Percentiles rank a stretch among this genome's conserved stretches.
These are phyloP conservation scores for Lactarius evosmus DNA, from an alignment of 768 basidiomycete species.

Conservation along the genomic window DNA sequence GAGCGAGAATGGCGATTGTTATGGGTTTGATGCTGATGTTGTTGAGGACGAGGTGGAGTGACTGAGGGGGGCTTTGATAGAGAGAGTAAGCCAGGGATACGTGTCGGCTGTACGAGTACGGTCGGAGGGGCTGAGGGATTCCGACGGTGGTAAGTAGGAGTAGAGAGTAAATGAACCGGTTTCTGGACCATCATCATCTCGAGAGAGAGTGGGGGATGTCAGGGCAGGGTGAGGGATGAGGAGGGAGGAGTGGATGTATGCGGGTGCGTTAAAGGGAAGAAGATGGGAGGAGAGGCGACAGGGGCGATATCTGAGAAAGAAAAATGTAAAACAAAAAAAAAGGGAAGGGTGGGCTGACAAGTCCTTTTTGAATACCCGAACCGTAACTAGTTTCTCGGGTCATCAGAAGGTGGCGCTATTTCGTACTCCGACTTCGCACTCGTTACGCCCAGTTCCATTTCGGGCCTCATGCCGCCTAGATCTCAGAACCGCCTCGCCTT, in stretches of 20 bases:
- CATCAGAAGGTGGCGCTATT: slow-evolving; percentile 27
- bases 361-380: slow-evolving; percentile 1
- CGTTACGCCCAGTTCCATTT: slow-evolving; percentile 16
- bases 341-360: slow-evolving; percentile 23
- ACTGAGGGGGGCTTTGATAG: slow-evolving; percentile 55
- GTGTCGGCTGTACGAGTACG: slow-evolving; percentile 67
- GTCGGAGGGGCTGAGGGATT: slow-evolving; percentile 68
- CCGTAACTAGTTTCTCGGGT: not conserved
- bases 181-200: slow-evolving; percentile 45
- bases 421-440: slow-evolving; percentile 20
- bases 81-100: slow-evolving; percentile 68
- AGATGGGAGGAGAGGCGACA: slow-evolving; percentile 18
- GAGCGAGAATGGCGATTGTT: slow-evolving; percentile 31
- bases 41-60: slow-evolving; percentile 38
- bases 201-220: slow-evolving; percentile 15
- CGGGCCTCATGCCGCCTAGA: slow-evolving; percentile 17
- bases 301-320: slow-evolving; percentile 11
- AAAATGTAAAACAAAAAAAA: slow-evolving; percentile 1
- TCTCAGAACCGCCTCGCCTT: slow-evolving; percentile 1
- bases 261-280: slow-evolving; percentile 29
- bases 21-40: slow-evolving; percentile 34
- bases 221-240: slow-evolving; percentile 15
- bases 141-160: slow-evolving; percentile 47
- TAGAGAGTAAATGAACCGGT: slow-evolving; percentile 35
- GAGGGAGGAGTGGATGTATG: slow-evolving; percentile 27